phyloP scores from a whole-genome alignment of 2,329 filamentous ascomycete genomes.

The Helotiales sp. region DNA sequence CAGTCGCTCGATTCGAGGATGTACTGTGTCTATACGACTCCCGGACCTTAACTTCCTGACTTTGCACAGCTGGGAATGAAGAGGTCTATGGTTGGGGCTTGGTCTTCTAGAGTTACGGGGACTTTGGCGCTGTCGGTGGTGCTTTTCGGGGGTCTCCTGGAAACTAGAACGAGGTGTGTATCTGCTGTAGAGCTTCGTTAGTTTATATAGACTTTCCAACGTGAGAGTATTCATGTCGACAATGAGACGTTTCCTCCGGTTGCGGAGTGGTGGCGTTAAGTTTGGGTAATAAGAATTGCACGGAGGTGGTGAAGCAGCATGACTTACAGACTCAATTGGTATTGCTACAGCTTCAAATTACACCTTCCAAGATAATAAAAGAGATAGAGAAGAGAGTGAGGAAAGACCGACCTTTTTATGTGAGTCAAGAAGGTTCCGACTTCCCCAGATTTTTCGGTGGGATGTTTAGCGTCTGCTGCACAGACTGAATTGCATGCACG shows the following conservation, averaged over 20 bases:
- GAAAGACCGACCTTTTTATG: neutral
- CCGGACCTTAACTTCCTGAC: no score
- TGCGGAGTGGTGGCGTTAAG: conserved; percentile 1
- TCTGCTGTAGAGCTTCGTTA: no score
- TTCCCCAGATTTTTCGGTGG: conserved; percentile 15
- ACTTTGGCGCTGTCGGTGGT: no score
- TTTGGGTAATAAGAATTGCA: neutral
- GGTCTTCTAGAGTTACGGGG: no score
- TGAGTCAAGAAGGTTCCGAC: conserved; percentile 4
- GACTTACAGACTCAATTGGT: conserved; percentile 7
- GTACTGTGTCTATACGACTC: no score
- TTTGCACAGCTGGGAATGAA: no score
- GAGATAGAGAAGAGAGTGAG: neutral
- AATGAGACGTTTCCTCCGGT: conserved; percentile 1
- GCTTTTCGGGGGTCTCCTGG: no score
- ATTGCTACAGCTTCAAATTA: neutral
- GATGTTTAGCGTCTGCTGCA: conserved; percentile 2
- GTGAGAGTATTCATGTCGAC: no score
- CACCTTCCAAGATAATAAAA: neutral
- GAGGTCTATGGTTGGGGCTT: no score
- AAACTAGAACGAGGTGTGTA: no score
- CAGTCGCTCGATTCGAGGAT: neutral
- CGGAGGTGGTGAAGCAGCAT: neutral
- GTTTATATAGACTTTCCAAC: no score
- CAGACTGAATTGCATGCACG: neutral